These are phyloP conservation scores for Licmophora abbreviata DNA, from an alignment of 108 stramenopile genomes.

Conservation along the genomic window DNA sequence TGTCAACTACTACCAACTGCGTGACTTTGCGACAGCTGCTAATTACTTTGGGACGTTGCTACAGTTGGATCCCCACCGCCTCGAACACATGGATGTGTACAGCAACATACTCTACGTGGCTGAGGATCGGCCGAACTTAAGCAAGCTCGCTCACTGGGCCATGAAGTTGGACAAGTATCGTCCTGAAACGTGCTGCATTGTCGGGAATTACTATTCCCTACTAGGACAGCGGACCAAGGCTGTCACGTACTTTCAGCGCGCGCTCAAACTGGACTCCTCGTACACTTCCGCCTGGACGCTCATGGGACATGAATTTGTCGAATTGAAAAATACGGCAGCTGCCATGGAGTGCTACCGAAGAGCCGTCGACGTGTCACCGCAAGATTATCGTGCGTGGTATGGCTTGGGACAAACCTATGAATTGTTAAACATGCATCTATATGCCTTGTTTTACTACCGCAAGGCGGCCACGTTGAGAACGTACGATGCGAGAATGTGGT, in stretches of 20 bases:
- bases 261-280: constrained; percentile 81
- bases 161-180: constrained; percentile 87
- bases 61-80: constrained; percentile 71
- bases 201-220: constrained; percentile 95
- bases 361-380: constrained; percentile 87
- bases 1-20: constrained; percentile 83
- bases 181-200: constrained; percentile 94
- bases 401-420: constrained; percentile 99
- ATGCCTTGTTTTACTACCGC: constrained; percentile 93
- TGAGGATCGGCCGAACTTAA: constrained; percentile 72
- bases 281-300: constrained; percentile 96
- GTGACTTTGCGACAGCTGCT: constrained; percentile 86
- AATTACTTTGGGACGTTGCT: constrained; percentile 69
- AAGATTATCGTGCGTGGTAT: constrained; percentile 97
- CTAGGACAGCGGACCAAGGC: constrained; percentile 94
- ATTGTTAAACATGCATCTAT: constrained; percentile 90
- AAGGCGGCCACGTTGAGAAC: constrained; percentile 91
- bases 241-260: constrained; percentile 93
- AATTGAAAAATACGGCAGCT: constrained; percentile 93
- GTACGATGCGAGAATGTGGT: constrained; percentile 98
- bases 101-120: constrained; percentile 94
- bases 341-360: constrained; percentile 98
- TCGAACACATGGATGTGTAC: constrained; percentile 91
- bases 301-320: constrained; percentile 97
- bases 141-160: constrained; percentile 84